phyloP scores from a whole-genome alignment of 805 yeast genomes.

The Spathaspora sp. region DNA sequence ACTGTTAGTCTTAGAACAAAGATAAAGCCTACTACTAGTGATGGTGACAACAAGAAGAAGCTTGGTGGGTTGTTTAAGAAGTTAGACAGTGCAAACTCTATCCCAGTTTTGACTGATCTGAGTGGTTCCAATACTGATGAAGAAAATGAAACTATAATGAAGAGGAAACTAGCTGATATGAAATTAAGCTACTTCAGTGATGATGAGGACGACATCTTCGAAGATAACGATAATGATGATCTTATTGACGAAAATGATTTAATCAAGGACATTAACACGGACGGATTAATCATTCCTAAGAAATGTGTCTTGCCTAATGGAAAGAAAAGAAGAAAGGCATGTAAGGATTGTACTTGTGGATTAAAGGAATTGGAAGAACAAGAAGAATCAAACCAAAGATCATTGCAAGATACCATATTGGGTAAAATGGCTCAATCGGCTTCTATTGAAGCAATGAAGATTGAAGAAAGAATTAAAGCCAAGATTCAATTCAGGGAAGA shows the following conservation, averaged over 20 bases:
- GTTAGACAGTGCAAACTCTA: slow-evolving; percentile 7
- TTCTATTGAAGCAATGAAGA: slow-evolving; percentile 49
- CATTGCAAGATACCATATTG: slow-evolving; percentile 42
- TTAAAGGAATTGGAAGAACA: slow-evolving; percentile 80
- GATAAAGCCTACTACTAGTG: background rate
- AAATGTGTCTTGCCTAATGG: slow-evolving; percentile 52
- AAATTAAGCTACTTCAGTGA: slow-evolving; percentile 57
- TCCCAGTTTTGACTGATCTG: slow-evolving; percentile 41
- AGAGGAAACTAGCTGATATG: slow-evolving; percentile 41
- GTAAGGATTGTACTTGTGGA: slow-evolving; percentile 98
- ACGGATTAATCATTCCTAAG: slow-evolving; percentile 49
- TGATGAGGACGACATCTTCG: slow-evolving; percentile 30
- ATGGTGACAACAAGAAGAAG: slow-evolving; percentile 9
- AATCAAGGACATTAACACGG: slow-evolving; percentile 23
- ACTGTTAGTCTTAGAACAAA: slow-evolving; percentile 25
- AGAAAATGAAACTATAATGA: slow-evolving; percentile 39
- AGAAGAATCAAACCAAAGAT: slow-evolving; percentile 45
- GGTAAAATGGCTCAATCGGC: slow-evolving; percentile 50
- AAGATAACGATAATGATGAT: slow-evolving; percentile 15
- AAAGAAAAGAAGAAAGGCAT: slow-evolving; percentile 80
- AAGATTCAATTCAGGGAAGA: slow-evolving; percentile 54
- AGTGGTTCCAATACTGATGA: slow-evolving; percentile 26
- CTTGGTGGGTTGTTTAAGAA: slow-evolving; percentile 14
- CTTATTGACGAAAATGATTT: slow-evolving; percentile 37
- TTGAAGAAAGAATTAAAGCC: slow-evolving; percentile 47